Conservation (phyloP, 2,329 filamentous ascomycete genomes). For the Xylaria sp. region DNA sequence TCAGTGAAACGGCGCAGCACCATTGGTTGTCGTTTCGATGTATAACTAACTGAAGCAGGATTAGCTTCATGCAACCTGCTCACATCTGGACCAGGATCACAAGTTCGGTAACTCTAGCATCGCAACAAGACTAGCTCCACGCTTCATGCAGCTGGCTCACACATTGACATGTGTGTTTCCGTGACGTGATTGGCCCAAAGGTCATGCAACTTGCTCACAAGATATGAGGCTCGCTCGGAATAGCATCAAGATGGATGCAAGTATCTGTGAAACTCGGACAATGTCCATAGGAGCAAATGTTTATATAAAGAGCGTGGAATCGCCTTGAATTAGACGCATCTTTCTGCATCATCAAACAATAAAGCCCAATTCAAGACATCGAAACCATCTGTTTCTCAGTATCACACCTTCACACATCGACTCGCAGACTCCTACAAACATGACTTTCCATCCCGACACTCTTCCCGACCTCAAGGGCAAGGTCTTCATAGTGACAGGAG, state of each 20-base stretch:
- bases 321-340: constrained; percentile 34
- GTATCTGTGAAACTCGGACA: background rate
- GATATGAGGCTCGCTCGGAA: constrained; percentile 41
- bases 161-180: constrained; percentile 19
- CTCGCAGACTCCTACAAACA: constrained; percentile 38
- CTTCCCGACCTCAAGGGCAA: constrained; percentile 57
- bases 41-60: constrained; percentile 15
- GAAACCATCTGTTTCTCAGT: constrained; percentile 20
- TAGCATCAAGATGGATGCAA: constrained; percentile 8
- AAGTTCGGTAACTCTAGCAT: background rate
- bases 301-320: constrained; percentile 28
- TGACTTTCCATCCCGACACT: constrained; percentile 55
- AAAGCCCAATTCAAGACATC: constrained; percentile 38
- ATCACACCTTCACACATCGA: constrained; percentile 37
- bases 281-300: background rate
- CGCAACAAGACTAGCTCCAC: background rate
- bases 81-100: constrained; percentile 42
- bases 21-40: background rate
- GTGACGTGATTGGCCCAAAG: constrained; percentile 21
- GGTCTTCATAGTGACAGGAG: constrained; percentile 59
- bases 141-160: constrained; percentile 47
- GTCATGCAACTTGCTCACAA: constrained; percentile 45
- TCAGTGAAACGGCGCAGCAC: background rate
- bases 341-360: constrained; percentile 37
- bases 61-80: constrained; percentile 53